Percentiles rank a stretch among this genome's conserved stretches.
These are phyloP conservation scores for Peronosclerospora sorghi DNA, from an alignment of 352 stramenopile species.

Conservation along the genomic window DNA sequence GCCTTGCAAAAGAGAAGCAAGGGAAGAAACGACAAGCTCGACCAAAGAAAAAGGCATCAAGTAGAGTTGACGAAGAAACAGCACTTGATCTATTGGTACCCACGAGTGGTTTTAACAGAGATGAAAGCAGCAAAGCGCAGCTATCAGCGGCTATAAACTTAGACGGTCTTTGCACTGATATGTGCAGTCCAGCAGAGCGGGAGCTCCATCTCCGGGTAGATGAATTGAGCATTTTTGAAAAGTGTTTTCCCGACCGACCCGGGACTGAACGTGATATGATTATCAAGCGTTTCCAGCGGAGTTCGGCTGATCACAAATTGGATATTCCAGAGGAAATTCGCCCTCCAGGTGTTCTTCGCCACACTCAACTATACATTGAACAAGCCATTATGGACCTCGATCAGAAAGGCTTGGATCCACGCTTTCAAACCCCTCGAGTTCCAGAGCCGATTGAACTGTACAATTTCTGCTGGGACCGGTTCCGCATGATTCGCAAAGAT, in stretches of 20 bases:
- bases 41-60: slow-evolving; percentile 19
- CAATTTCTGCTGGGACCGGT: slow-evolving; percentile 95
- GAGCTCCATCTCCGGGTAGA: slow-evolving; percentile 80
- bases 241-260: slow-evolving; percentile 52
- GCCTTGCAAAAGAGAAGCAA: slow-evolving; percentile 9
- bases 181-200: slow-evolving; percentile 72
- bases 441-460: slow-evolving; percentile 87
- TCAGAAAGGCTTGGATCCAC: slow-evolving; percentile 41
- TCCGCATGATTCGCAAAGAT: slow-evolving; percentile 93
- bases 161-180: slow-evolving; percentile 70
- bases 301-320: slow-evolving; percentile 77
- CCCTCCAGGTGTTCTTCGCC: slow-evolving; percentile 61
- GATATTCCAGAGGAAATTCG: slow-evolving; percentile 76
- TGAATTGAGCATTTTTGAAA: slow-evolving; percentile 81
- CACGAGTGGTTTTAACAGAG: background rate
- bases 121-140: slow-evolving; percentile 38
- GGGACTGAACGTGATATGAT: slow-evolving; percentile 56
- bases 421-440: slow-evolving; percentile 53
- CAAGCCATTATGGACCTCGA: slow-evolving; percentile 81
- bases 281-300: slow-evolving; percentile 83
- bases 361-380: slow-evolving; percentile 78
- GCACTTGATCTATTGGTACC: slow-evolving; percentile 2
- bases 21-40: slow-evolving; percentile 15
- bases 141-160: slow-evolving; percentile 53
- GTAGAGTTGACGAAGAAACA: slow-evolving; percentile 13